Base-by-base conservation (phyloP, 192 early-diverging fungal genomes). In the Backusella circina region DNA sequence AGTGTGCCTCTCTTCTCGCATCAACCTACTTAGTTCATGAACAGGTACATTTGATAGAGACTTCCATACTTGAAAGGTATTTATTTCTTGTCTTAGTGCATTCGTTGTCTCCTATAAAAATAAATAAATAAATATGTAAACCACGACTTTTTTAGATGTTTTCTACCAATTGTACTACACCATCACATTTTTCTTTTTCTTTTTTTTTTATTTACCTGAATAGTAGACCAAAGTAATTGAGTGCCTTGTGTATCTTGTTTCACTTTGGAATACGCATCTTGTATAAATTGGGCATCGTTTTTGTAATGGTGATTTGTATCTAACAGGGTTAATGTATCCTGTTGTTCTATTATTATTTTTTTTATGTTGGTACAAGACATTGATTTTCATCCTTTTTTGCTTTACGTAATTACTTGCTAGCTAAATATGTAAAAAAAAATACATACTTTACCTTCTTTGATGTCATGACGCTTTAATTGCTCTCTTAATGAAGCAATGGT, bases 61-160 rank as follows among this genome's bases (percentile, higher is more conserved):
- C 8, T 47, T 70, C 69, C 69, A 70, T 18, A 41, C 69, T 70
- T 70, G 37, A 70, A 70, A 70, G 5, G n/a, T 28, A 30, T 70
- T 44, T 26, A 70, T 70, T 47, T 70, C 69, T 13, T 70, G 38
- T 44, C 39, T 44, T 5, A 70, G 38, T 16, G 37, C 33, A 32
- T 21, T 23, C 10, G 39, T 41, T 16, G 69, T 47, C 18, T 70
- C 26, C 69, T 70, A 10, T 35, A 37, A 68, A n/a, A 36, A 18
- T 33, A 21, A 36, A 35, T 35, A 67, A 68, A 13, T 37, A 36
- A 23, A 21, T 21, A 47, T 37, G 12, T 39, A 70, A 41, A 31
- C 1, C 68, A n/a, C 35, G 8, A 61, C 23, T 28, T 61, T 61
- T 61, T 28, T 26, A 2, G 23, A 28, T 61, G 23, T 61, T 61